Conservation (phyloP, 371 early-diverging fungal genomes). For the Fennellomyces sp. region DNA sequence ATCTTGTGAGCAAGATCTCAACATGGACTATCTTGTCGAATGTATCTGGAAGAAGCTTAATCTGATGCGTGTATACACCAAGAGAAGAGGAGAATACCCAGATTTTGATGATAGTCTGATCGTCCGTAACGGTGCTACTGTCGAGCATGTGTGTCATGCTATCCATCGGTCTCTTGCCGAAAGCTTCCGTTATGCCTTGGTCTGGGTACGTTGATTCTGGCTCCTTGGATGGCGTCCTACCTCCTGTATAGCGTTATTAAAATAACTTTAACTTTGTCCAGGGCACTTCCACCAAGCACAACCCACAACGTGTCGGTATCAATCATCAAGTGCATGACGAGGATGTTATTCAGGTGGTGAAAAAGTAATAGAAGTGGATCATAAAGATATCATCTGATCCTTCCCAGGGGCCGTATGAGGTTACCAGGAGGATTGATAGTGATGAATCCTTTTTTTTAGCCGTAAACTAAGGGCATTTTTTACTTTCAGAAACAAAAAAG, state of each 20-base stretch:
- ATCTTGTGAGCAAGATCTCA: slow-evolving; percentile 92
- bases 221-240: background rate
- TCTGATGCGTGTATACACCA: slow-evolving; percentile 96
- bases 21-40: slow-evolving; percentile 92
- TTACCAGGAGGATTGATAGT: background rate
- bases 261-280: slow-evolving; percentile 11
- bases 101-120: slow-evolving; percentile 97
- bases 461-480: background rate
- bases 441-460: too few relatives aligned
- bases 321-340: slow-evolving; percentile 94
- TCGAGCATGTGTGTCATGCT: slow-evolving; percentile 96
- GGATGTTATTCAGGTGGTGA: slow-evolving; percentile 97
- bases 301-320: slow-evolving; percentile 95
- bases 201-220: slow-evolving; percentile 67
- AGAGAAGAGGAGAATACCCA: slow-evolving; percentile 94
- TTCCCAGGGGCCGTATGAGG: too few relatives aligned
- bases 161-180: slow-evolving; percentile 93
- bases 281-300: slow-evolving; percentile 94
- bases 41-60: slow-evolving; percentile 89
- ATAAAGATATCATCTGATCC: background rate
- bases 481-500: background rate
- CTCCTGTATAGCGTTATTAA: too few relatives aligned
- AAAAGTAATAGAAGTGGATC: slow-evolving; percentile 45
- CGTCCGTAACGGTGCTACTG: slow-evolving; percentile 83
- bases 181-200: slow-evolving; percentile 93